Conservation (phyloP, 805 yeast species). For the Pichia gijzeniarum region DNA sequence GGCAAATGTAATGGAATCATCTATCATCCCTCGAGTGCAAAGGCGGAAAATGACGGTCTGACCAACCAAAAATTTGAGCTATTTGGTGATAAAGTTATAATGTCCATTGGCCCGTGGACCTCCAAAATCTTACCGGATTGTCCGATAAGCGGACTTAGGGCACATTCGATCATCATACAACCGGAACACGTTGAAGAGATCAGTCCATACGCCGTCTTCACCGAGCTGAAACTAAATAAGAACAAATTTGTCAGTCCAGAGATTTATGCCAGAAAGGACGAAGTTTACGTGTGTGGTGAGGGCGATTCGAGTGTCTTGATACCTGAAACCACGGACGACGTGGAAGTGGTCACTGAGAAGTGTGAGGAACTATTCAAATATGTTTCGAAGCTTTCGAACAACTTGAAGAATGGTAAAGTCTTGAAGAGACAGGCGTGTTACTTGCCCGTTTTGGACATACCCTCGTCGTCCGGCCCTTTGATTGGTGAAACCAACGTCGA, state of each 20-base stretch:
- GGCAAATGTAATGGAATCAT: conserved; percentile 68
- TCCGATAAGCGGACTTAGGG: conserved; percentile 89
- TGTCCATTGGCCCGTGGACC: conserved; percentile 97
- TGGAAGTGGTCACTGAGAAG: conserved; percentile 76
- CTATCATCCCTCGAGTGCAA: conserved; percentile 40
- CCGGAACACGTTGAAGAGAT: conserved; percentile 67
- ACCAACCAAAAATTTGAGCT: conserved; percentile 39
- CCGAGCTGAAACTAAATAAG: conserved; percentile 74
- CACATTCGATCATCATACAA: conserved; percentile 88
- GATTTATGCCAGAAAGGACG: conserved; percentile 90
- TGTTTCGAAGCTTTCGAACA: conserved; percentile 70
- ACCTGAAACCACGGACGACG: conserved; percentile 93
- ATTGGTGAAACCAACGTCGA: conserved; percentile 90
- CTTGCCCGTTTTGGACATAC: conserved; percentile 88
- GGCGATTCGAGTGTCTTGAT: conserved; percentile 86
- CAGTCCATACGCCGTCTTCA: conserved; percentile 90
- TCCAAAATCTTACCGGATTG: conserved; percentile 84
- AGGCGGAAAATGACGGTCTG: conserved; percentile 28
- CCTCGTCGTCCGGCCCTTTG: conserved; percentile 87
- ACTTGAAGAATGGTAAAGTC: conserved; percentile 66
- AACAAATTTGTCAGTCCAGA: conserved; percentile 81
- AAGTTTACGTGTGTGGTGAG: conserved; percentile 95
- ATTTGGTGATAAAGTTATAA: conserved; percentile 67
- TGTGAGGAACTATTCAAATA: conserved; percentile 82
- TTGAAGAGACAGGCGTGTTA: conserved; percentile 90